Evolutionary conservation across 2,329 filamentous ascomycete genomes (phyloP).

Genomic region (Claviceps pazoutovae): DNA sequence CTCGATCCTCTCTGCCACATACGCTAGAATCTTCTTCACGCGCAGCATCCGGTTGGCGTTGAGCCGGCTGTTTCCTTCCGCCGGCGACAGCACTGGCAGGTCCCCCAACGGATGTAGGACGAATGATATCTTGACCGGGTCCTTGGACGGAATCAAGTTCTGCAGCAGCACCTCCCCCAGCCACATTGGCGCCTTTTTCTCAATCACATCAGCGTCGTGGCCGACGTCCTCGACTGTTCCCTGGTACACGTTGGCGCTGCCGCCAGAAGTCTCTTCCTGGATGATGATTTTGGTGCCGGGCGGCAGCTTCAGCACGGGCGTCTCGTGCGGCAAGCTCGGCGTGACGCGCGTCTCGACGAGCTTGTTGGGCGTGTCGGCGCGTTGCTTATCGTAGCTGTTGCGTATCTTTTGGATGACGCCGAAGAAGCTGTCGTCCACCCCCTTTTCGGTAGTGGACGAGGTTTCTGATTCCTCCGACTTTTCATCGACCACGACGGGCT

Average conservation of each 20-base stretch:
- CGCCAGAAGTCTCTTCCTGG: conserved; percentile 52
- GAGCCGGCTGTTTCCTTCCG: conserved; percentile 74
- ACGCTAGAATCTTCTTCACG: conserved; percentile 84
- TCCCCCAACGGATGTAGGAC: conserved; percentile 67
- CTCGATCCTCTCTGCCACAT: conserved; percentile 86
- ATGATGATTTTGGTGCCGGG: conserved; percentile 52
- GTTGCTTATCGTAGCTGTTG: conserved; percentile 56
- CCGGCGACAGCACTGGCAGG: conserved; percentile 58
- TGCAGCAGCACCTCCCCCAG: conserved; percentile 74
- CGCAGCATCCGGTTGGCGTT: conserved; percentile 96
- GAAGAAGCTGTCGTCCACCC: conserved; percentile 60
- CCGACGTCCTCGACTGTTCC: conserved; percentile 72
- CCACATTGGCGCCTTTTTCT: conserved; percentile 82
- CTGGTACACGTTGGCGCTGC: conserved; percentile 75
- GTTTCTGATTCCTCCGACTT: conserved; percentile 56
- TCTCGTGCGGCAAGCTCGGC: conserved; percentile 58
- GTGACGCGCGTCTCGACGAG: conserved; percentile 48
- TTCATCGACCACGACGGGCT: conserved; percentile 61
- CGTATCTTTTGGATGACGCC: conserved; percentile 61
- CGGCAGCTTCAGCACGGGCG: conserved; percentile 62
- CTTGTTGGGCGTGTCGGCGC: conserved; percentile 40
- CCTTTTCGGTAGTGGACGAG: conserved; percentile 52
- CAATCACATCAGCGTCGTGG: conserved; percentile 65
- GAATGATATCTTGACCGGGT: conserved; percentile 94
- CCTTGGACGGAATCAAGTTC: conserved; percentile 73